A percentile compares a stretch with the other conserved stretches of the same genome.
Conservation (phyloP, 306 rosid genomes). For the Castanea sativa region DNA sequence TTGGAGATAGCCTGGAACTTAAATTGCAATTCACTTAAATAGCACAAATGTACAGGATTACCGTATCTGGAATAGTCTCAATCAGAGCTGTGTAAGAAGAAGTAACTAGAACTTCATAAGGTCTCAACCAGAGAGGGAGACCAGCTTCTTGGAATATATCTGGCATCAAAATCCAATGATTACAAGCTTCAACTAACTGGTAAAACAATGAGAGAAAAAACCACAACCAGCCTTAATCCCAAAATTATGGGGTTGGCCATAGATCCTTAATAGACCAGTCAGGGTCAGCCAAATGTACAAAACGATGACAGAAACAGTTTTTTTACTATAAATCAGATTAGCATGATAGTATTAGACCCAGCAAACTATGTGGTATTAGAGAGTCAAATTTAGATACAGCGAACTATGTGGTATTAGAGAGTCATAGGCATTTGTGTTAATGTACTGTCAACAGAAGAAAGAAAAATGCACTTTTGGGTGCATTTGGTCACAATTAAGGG, state of each 20-base stretch:
- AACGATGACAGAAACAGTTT: constrained; percentile 11
- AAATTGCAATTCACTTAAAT: background rate
- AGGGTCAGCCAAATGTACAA: background rate
- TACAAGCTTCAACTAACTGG: constrained; percentile 24
- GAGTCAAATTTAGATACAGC: background rate
- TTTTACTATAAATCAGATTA: background rate
- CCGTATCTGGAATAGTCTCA: constrained; percentile 99
- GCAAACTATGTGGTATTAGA: background rate
- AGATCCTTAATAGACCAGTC: no score
- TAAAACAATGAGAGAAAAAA: constrained; percentile 23
- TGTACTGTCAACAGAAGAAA: background rate
- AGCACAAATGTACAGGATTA: constrained; percentile 27
- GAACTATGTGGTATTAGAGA: background rate
- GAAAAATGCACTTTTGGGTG: background rate
- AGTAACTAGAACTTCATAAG: constrained; percentile 93
- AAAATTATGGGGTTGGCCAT: no score
- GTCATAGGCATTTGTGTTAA: background rate
- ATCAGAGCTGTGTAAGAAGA: constrained; percentile 95
- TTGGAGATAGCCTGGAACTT: background rate
- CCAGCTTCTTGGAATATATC: constrained; percentile 99
- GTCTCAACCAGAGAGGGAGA: constrained; percentile 98
- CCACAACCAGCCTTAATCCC: constrained; percentile 18
- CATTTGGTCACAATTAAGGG: background rate
- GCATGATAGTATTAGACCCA: background rate
- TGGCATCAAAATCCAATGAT: constrained; percentile 49